A percentile compares a stretch with the other conserved stretches of the same genome.
phyloP scores from a whole-genome alignment of 805 yeast species.

The Kodamaea leandrae region DNA sequence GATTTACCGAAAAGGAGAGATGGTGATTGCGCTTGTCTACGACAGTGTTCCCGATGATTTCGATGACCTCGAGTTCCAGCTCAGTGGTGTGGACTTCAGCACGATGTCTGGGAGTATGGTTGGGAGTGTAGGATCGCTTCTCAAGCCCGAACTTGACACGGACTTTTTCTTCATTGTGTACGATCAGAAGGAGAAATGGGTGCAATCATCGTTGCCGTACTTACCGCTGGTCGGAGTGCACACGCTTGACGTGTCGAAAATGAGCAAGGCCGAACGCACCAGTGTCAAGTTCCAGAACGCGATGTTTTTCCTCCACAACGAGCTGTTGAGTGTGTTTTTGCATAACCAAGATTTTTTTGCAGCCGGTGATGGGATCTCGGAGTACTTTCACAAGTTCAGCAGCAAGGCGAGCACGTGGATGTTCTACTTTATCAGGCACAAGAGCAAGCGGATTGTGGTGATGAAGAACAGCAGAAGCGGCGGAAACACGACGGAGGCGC shows the following conservation, averaged over 20 bases:
- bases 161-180: conserved; percentile 39
- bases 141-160: conserved; percentile 23
- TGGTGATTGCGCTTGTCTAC: conserved; percentile 25
- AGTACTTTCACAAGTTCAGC: conserved; percentile 41
- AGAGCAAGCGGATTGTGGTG: conserved; percentile 30
- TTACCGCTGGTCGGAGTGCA: conserved; percentile 19
- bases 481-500: conserved; percentile 14
- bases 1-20: conserved; percentile 23
- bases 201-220: conserved; percentile 39
- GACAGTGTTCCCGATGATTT: conserved; percentile 31
- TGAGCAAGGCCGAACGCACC: conserved; percentile 7
- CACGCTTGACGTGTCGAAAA: conserved; percentile 10
- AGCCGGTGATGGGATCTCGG: conserved; percentile 19
- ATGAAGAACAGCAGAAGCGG: conserved; percentile 32
- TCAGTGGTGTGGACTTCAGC: conserved; percentile 8
- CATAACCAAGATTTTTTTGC: conserved; percentile 23
- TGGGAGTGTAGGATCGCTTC: conserved; percentile 26
- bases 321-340: conserved; percentile 31
- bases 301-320: conserved; percentile 40
- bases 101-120: not conserved
- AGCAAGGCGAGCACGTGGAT: conserved; percentile 41
- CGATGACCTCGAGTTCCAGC: not conserved
- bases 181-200: conserved; percentile 21
- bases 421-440: conserved; percentile 35
- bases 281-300: conserved; percentile 23